These are phyloP conservation scores for Crithidia expoeki DNA, from an alignment of 208 protist genomes.

Conservation along the genomic window DNA sequence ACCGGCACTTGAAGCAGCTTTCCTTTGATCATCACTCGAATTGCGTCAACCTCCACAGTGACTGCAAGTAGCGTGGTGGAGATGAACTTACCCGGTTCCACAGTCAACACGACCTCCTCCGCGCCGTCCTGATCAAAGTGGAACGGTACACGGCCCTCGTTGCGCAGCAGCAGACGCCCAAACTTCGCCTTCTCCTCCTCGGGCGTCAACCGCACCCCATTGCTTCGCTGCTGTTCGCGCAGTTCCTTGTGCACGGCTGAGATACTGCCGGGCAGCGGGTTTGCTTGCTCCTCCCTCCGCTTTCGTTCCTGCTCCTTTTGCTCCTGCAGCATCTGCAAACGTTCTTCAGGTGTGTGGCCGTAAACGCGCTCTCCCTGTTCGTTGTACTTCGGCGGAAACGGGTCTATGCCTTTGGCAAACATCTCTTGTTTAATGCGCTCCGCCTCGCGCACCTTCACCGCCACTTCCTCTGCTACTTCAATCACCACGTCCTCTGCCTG, in stretches of 20 bases:
- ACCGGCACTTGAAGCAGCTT: constrained; percentile 94
- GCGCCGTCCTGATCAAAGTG: constrained; percentile 79
- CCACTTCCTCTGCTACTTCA: constrained; percentile 50
- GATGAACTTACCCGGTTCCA: constrained; percentile 93
- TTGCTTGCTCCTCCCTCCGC: constrained; percentile 41
- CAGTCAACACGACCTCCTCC: constrained; percentile 76
- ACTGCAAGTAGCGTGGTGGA: constrained; percentile 93
- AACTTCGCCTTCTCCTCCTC: constrained; percentile 90
- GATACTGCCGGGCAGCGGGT: constrained; percentile 53
- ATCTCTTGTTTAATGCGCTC: constrained; percentile 80
- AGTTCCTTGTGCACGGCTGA: constrained; percentile 72
- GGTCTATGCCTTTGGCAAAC: constrained; percentile 69
- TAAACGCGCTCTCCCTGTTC: constrained; percentile 91
- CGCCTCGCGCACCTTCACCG: constrained; percentile 54
- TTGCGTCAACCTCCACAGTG: constrained; percentile 92
- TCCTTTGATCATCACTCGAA: constrained; percentile 92
- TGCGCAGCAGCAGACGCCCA: constrained; percentile 90
- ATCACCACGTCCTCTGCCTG: constrained; percentile 74
- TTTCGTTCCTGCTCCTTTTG: constrained; percentile 65
- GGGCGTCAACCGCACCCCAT: constrained; percentile 54
- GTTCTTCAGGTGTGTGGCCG: constrained; percentile 89
- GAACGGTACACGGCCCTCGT: constrained; percentile 92
- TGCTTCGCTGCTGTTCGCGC: constrained; percentile 48
- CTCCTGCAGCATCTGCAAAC: constrained; percentile 87
- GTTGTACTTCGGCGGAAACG: constrained; percentile 84